Evolutionary conservation across 805 yeast species (phyloP).

Genomic region (Wickerhamiella sorbophila): DNA sequence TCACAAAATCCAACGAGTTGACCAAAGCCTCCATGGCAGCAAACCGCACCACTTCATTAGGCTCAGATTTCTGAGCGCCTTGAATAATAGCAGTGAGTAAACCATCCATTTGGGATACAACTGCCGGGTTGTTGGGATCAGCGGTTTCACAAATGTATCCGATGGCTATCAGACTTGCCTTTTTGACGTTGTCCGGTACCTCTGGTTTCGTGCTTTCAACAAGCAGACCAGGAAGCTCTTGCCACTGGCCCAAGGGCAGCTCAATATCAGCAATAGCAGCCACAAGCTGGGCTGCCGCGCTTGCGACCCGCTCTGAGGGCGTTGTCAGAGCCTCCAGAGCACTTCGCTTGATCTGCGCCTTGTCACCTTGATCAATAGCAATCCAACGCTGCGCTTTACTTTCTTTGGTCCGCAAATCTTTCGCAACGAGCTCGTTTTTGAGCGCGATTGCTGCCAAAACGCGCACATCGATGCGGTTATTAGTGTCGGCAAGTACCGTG

Average conservation of each 20-base stretch:
- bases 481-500: conserved; percentile 52
- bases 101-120: conserved; percentile 76
- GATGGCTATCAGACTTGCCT: conserved; percentile 74
- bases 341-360: conserved; percentile 45
- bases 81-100: conserved; percentile 91
- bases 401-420: conserved; percentile 45
- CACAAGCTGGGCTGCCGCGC: conserved; percentile 81
- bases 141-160: conserved; percentile 95
- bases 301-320: conserved; percentile 63
- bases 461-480: conserved; percentile 56
- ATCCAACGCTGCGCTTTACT: conserved; percentile 67
- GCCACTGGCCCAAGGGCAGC: conserved; percentile 79
- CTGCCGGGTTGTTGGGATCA: conserved; percentile 64
- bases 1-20: conserved; percentile 79
- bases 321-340: conserved; percentile 52
- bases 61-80: conserved; percentile 80
- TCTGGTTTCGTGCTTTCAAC: conserved; percentile 76
- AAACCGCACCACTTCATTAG: conserved; percentile 57
- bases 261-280: conserved; percentile 97
- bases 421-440: conserved; percentile 79
- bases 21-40: conserved; percentile 89
- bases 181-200: conserved; percentile 64
- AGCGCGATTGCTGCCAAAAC: conserved; percentile 80
- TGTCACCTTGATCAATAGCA: conserved; percentile 38
- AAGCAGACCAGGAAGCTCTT: conserved; percentile 65